Conservation (phyloP, 257 asterid species). For the Voacanga thouarsii region DNA sequence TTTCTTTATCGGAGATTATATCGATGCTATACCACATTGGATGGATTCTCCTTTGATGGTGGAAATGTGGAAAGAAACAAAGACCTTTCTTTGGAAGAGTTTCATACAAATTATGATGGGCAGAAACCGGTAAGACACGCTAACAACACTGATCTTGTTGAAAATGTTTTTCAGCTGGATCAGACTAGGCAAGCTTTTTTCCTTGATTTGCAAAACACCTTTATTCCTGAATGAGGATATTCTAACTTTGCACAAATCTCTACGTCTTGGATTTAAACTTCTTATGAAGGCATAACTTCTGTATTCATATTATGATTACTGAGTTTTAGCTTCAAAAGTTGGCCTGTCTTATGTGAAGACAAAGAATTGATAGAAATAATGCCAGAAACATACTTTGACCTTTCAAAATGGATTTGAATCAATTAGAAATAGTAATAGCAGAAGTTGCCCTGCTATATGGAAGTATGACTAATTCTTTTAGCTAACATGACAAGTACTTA, state of each 20-base stretch:
- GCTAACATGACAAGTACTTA: background rate
- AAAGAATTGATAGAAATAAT: background rate
- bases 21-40: constrained; percentile 80
- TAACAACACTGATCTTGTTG: background rate
- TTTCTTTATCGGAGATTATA: constrained; percentile 83
- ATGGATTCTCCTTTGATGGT: constrained; percentile 71
- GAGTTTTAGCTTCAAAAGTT: background rate
- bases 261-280: background rate
- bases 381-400: background rate
- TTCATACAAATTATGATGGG: constrained; percentile 58
- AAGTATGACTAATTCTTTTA: background rate
- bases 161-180: background rate
- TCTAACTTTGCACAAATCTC: background rate
- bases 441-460: background rate
- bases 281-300: background rate
- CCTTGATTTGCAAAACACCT: background rate
- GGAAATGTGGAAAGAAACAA: constrained; percentile 82
- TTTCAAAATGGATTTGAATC: background rate
- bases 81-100: constrained; percentile 59
- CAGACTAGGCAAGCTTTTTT: background rate
- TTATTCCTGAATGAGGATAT: background rate
- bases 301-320: background rate
- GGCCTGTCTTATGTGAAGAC: no score
- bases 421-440: background rate
- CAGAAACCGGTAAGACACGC: constrained; percentile 65